A percentile compares a stretch with the other conserved stretches of the same genome.
Evolutionary conservation across 495 filamentous ascomycete species (phyloP).

Genomic region (Podospora pseudopauciseta): DNA sequence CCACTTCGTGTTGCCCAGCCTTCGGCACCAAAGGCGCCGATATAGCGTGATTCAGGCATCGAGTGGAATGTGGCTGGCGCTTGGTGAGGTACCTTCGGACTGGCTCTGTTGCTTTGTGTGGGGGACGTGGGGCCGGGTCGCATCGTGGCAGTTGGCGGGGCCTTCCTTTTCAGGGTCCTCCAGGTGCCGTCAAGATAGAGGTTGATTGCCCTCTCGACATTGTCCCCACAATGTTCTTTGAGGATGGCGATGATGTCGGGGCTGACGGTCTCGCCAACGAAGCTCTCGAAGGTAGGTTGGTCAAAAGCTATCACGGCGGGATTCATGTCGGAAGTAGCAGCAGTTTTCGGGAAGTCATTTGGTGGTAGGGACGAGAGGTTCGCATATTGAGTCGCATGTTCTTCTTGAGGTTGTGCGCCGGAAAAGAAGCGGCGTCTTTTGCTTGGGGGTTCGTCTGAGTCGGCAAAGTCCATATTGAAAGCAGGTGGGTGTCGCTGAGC

Average conservation of each 20-base stretch:
- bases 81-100: not conserved
- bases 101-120: too few species aligned
- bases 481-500: constrained; percentile 13
- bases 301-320: constrained; percentile 53
- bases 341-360: too few species aligned
- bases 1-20: constrained; percentile 94
- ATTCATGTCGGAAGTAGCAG: not conserved
- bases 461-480: constrained; percentile 51
- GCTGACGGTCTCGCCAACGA: constrained; percentile 66
- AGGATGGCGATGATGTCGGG: constrained; percentile 50
- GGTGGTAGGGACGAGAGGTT: not conserved
- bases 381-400: not conserved
- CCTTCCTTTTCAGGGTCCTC: constrained; percentile 50
- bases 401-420: constrained; percentile 47
- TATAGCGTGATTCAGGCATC: constrained; percentile 68
- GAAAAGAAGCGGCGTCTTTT: constrained; percentile 84
- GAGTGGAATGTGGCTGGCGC: not conserved
- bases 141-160: constrained; percentile 9
- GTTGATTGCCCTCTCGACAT: constrained; percentile 67
- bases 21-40: constrained; percentile 87
- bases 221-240: constrained; percentile 54
- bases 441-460: constrained; percentile 58
- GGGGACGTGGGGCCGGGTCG: not conserved
- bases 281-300: constrained; percentile 60
- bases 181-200: constrained; percentile 95